These are phyloP conservation scores for Pichia membranifaciens DNA, from an alignment of 805 yeast species.

Conservation along the genomic window DNA sequence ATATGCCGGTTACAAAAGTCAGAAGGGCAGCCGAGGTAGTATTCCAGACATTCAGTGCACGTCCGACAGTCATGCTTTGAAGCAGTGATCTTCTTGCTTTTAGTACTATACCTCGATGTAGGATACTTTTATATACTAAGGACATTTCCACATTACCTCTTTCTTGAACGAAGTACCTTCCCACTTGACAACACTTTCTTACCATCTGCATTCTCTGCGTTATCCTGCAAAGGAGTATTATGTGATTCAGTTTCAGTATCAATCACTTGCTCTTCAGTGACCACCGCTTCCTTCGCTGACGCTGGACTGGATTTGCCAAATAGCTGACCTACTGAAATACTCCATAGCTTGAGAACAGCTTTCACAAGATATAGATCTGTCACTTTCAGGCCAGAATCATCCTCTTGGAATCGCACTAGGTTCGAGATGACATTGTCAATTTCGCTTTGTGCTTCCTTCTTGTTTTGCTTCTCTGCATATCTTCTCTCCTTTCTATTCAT, in stretches of 20 bases:
- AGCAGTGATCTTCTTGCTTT: no score
- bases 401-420: conserved; percentile 9
- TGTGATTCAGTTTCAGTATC: neutral
- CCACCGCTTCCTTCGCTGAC: no score
- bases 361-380: conserved; percentile 4
- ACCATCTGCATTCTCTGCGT: neutral
- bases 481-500: conserved; percentile 17
- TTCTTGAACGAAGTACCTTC: conserved; percentile 10
- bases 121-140: no score
- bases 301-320: neutral
- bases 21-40: neutral
- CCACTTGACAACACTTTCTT: conserved; percentile 9
- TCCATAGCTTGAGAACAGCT: conserved; percentile 1
- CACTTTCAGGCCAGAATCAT: conserved; percentile 8
- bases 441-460: neutral
- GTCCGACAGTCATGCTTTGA: neutral
- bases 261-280: no score
- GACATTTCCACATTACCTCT: neutral
- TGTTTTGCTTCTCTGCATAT: conserved; percentile 1
- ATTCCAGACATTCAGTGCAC: neutral
- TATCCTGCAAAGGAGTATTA: neutral
- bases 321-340: neutral
- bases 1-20: neutral
- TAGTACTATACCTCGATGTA: no score
- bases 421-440: conserved; percentile 2